Evolutionary conservation across 805 yeast species (phyloP).

Genomic region (Wickerhamiella cacticola): DNA sequence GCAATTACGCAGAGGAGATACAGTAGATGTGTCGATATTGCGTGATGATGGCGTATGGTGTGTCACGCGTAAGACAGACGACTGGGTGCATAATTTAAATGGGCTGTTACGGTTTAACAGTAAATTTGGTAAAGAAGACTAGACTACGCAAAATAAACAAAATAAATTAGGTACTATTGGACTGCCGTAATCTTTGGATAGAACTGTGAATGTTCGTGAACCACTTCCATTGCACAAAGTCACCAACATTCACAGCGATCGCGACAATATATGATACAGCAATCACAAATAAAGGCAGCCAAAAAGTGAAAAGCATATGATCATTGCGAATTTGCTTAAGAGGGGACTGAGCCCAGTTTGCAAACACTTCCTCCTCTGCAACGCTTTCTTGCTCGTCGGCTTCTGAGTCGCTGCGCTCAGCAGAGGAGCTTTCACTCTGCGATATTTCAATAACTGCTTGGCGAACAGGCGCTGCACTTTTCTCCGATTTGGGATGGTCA

Average conservation of each 20-base stretch:
- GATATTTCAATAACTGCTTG: conserved; percentile 25
- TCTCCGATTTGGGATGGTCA: background rate
- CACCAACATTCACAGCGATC: conserved; percentile 8
- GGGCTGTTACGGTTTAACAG: conserved; percentile 82
- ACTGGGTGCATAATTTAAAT: conserved; percentile 86
- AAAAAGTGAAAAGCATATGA: conserved; percentile 74
- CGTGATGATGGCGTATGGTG: conserved; percentile 62
- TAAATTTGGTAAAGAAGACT: conserved; percentile 41
- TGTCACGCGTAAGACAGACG: conserved; percentile 67
- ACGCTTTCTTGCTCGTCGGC: conserved; percentile 19
- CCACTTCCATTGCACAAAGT: conserved; percentile 8
- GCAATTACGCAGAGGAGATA: conserved; percentile 56
- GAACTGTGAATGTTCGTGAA: background rate
- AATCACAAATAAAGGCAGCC: conserved; percentile 64
- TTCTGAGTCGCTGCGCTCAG: conserved; percentile 8
- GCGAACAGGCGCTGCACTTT: background rate
- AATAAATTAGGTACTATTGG: background rate
- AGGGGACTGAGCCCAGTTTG: conserved; percentile 30
- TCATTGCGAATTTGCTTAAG: conserved; percentile 49
- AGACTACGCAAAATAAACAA: background rate
- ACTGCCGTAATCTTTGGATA: conserved; percentile 2
- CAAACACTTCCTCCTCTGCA: conserved; percentile 18
- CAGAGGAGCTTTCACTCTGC: conserved; percentile 14
- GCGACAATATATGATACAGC: conserved; percentile 15
- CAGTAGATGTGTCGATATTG: conserved; percentile 20